Percentiles rank a stretch among this genome's conserved stretches.
Conservation (phyloP, 2,329 filamentous ascomycete genomes). For the Trichoderma aggressivum region DNA sequence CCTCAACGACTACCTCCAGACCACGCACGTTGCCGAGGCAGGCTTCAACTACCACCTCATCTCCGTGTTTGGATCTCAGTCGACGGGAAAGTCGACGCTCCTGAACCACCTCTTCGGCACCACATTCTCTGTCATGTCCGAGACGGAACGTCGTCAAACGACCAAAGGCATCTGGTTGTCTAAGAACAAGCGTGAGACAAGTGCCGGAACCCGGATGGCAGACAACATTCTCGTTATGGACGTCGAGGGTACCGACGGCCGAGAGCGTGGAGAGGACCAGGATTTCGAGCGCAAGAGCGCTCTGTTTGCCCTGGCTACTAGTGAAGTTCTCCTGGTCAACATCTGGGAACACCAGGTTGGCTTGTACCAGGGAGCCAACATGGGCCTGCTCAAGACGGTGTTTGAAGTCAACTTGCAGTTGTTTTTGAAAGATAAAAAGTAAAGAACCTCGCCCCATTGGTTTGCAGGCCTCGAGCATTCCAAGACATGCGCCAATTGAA, state of each 20-base stretch:
- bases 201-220: constrained; percentile 65
- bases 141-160: constrained; percentile 88
- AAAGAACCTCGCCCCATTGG: constrained; percentile 35
- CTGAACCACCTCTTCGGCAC: constrained; percentile 96
- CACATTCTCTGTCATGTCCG: constrained; percentile 96
- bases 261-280: constrained; percentile 95
- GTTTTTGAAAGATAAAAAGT: constrained; percentile 94
- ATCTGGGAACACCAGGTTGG: constrained; percentile 99
- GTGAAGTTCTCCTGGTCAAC: constrained; percentile 96
- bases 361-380: constrained; percentile 96
- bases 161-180: constrained; percentile 99
- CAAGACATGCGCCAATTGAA: neutral
- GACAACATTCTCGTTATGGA: constrained; percentile 99
- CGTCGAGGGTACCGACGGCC: constrained; percentile 94
- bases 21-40: constrained; percentile 75
- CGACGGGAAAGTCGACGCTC: constrained; percentile 95
- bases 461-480: neutral
- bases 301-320: constrained; percentile 92
- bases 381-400: constrained; percentile 97
- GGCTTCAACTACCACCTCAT: constrained; percentile 99
- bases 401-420: constrained; percentile 98
- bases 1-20: constrained; percentile 76
- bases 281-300: constrained; percentile 99
- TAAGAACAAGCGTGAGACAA: constrained; percentile 75
- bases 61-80: constrained; percentile 97